Conservation (phyloP, 1,284 basidiomycete species). For the Wallemia hederae region DNA sequence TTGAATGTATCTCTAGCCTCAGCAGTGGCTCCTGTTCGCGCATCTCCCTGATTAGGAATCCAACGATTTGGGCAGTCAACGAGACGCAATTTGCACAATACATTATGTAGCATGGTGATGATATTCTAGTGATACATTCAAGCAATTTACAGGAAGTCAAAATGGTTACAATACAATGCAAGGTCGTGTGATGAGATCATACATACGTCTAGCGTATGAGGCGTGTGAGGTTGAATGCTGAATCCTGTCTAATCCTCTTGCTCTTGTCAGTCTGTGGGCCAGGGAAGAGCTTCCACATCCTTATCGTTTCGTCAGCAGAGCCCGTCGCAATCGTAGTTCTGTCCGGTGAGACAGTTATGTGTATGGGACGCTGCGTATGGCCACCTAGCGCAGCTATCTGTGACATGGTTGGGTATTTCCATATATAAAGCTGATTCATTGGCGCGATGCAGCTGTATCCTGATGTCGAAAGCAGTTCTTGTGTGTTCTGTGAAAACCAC, state of each 20-base stretch:
- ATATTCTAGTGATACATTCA: too few relatives aligned
- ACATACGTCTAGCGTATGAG: not conserved
- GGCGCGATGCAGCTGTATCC: conserved; percentile 78
- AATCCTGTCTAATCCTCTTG: not conserved
- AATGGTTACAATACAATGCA: too few relatives aligned
- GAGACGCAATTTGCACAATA: too few relatives aligned
- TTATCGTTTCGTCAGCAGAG: conserved; percentile 80
- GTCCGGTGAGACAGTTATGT: conserved; percentile 85
- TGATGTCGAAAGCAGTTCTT: conserved; percentile 90
- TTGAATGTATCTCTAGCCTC: too few relatives aligned
- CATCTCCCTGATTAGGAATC: too few relatives aligned
- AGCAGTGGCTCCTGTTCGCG: too few relatives aligned
- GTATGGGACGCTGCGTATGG: conserved; percentile 76
- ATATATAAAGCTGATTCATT: conserved; percentile 94
- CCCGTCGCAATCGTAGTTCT: conserved; percentile 95
- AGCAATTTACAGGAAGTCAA: too few relatives aligned
- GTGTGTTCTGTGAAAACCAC: conserved; percentile 80
- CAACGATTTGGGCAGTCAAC: too few relatives aligned
- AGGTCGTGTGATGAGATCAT: not conserved
- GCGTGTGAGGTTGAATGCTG: not conserved
- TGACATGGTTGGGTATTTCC: conserved; percentile 76
- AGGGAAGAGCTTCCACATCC: not conserved
- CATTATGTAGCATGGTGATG: too few relatives aligned
- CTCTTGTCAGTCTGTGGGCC: not conserved
- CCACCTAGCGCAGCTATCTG: conserved; percentile 84